phyloP scores from a whole-genome alignment of 2,329 filamentous ascomycete genomes.

The Sporothrix phasma region DNA sequence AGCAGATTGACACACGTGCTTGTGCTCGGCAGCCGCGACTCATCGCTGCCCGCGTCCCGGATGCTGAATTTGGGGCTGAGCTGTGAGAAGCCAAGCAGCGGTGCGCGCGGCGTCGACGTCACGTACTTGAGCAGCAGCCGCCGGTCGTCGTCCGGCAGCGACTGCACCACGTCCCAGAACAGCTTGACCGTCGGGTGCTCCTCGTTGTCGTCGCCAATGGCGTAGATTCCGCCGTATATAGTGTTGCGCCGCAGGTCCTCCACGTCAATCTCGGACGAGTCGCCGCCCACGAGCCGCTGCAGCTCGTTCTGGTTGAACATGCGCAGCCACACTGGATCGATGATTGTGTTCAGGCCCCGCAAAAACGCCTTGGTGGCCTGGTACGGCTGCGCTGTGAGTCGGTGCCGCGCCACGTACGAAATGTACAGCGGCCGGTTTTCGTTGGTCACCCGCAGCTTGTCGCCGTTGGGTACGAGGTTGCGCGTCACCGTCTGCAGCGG shows the following conservation, averaged over 20 bases:
- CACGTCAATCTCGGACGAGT: slow-evolving; percentile 75
- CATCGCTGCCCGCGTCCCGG: slow-evolving; percentile 67
- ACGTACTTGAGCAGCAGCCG: slow-evolving; percentile 90
- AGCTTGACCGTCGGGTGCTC: slow-evolving; percentile 79
- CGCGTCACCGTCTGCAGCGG: slow-evolving; percentile 55
- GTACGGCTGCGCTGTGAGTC: slow-evolving; percentile 68
- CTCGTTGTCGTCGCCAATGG: slow-evolving; percentile 73
- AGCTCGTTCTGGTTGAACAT: slow-evolving; percentile 98
- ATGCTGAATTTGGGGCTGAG: slow-evolving; percentile 83
- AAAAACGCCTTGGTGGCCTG: slow-evolving; percentile 83
- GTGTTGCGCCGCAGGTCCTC: slow-evolving; percentile 79
- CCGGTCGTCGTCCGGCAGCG: slow-evolving; percentile 64
- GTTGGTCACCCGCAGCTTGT: slow-evolving; percentile 72
- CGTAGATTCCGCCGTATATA: slow-evolving; percentile 76
- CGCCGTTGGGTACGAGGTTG: slow-evolving; percentile 67
- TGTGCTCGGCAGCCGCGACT: slow-evolving; percentile 75
- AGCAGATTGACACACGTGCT: slow-evolving; percentile 94
- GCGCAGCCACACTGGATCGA: slow-evolving; percentile 83
- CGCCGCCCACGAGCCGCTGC: slow-evolving; percentile 85
- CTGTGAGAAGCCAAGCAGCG: slow-evolving; percentile 78
- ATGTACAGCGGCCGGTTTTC: slow-evolving; percentile 92
- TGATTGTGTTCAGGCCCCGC: slow-evolving; percentile 73
- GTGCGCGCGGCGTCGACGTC: slow-evolving; percentile 83
- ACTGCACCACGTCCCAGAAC: slow-evolving; percentile 85
- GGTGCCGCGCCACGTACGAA: slow-evolving; percentile 78